Conservation (phyloP, 2,329 filamentous ascomycete genomes). For the Orbilia quercus region DNA sequence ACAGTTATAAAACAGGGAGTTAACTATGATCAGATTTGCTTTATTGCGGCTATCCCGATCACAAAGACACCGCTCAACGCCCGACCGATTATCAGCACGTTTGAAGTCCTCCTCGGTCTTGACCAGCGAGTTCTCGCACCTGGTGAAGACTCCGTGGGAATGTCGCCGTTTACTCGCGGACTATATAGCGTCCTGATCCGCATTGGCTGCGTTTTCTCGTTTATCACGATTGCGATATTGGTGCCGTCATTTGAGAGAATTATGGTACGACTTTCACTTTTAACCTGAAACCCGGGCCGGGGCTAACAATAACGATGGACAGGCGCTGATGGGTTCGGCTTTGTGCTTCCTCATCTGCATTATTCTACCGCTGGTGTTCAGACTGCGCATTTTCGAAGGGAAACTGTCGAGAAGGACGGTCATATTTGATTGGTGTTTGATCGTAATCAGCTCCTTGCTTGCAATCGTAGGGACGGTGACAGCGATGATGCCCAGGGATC, state of each 20-base stretch:
- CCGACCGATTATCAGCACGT: conserved; percentile 84
- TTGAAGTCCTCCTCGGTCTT: conserved; percentile 83
- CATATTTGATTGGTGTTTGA: conserved; percentile 74
- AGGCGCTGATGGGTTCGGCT: conserved; percentile 81
- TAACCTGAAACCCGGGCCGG: background rate
- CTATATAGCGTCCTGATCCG: conserved; percentile 57
- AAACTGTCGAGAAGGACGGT: conserved; percentile 75
- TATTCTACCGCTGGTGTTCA: conserved; percentile 87
- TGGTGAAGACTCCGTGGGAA: conserved; percentile 59
- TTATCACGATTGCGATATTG: conserved; percentile 78
- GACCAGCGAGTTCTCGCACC: conserved; percentile 66
- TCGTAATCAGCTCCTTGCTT: conserved; percentile 75
- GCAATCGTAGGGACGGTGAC: conserved; percentile 80
- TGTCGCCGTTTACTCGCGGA: conserved; percentile 56
- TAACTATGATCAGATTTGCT: conserved; percentile 69
- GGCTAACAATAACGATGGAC: background rate
- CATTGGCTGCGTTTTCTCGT: conserved; percentile 74
- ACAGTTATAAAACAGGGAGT: background rate
- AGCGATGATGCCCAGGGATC: conserved; percentile 48
- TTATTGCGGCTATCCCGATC: conserved; percentile 90
- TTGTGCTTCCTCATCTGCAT: conserved; percentile 95
- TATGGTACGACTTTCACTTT: conserved; percentile 69
- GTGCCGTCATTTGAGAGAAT: conserved; percentile 87
- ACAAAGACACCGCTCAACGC: conserved; percentile 95
- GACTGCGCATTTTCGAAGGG: conserved; percentile 85